Percentiles rank a stretch among this genome's conserved stretches.
Evolutionary conservation across 2,329 filamentous ascomycete genomes (phyloP).

Genomic region (Domatiomyces globalis): DNA sequence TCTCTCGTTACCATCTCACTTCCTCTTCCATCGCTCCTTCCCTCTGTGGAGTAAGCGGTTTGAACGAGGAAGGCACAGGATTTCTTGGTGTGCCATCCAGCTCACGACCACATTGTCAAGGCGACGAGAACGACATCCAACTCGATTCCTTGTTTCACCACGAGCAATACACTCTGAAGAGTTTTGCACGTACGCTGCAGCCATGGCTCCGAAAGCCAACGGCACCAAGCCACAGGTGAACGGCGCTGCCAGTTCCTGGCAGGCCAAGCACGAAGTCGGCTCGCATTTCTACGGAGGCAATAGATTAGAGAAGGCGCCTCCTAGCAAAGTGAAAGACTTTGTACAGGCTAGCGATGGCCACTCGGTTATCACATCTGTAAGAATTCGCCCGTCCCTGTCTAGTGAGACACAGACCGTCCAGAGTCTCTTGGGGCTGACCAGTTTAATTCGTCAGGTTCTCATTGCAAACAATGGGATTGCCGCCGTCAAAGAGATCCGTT

Average conservation of each 20-base stretch:
- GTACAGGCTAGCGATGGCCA: slow-evolving; percentile 79
- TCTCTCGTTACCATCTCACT: slow-evolving; percentile 5
- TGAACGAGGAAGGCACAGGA: background rate
- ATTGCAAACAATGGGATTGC: slow-evolving; percentile 99
- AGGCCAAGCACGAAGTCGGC: slow-evolving; percentile 68
- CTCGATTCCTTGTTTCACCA: background rate
- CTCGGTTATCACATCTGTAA: slow-evolving; percentile 94
- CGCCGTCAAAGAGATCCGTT: slow-evolving; percentile 97
- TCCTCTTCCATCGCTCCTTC: slow-evolving; percentile 6
- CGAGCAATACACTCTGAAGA: slow-evolving; percentile 12
- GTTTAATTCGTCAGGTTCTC: slow-evolving; percentile 54
- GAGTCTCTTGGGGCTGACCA: background rate
- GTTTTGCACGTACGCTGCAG: slow-evolving; percentile 18
- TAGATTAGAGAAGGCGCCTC: slow-evolving; percentile 62
- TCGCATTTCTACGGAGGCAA: slow-evolving; percentile 97
- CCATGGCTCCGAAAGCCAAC: slow-evolving; percentile 23
- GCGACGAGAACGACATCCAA: background rate
- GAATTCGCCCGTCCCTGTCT: slow-evolving; percentile 22
- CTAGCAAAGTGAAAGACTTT: slow-evolving; percentile 91
- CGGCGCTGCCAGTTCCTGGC: slow-evolving; percentile 49
- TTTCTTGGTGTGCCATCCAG: background rate
- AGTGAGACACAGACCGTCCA: slow-evolving; percentile 9
- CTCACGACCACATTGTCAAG: background rate
- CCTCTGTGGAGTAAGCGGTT: background rate
- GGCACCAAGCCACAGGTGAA: slow-evolving; percentile 32